These are phyloP conservation scores for Paraphoma chrysanthemicola DNA, from an alignment of 2,329 filamentous ascomycete genomes.

Conservation along the genomic window DNA sequence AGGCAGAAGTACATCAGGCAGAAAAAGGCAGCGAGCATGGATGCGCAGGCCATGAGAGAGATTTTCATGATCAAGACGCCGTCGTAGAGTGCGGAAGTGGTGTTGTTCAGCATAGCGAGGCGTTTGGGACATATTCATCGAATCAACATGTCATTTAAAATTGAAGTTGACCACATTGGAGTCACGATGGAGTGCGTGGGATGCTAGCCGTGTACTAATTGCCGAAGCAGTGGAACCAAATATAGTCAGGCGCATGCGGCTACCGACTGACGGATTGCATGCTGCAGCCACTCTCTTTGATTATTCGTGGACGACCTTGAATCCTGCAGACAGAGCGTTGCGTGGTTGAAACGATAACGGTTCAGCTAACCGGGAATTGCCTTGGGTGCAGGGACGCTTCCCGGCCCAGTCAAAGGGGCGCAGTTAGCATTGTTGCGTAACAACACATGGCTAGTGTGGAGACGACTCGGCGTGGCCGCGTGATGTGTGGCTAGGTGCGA, in stretches of 20 bases:
- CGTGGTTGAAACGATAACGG: no score
- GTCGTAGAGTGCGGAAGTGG: constrained; percentile 17
- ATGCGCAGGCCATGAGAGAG: constrained; percentile 83
- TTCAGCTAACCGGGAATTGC: no score
- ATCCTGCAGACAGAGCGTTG: no score
- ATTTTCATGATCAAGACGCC: constrained; percentile 49
- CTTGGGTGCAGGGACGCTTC: neutral
- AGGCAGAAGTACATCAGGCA: constrained; percentile 85
- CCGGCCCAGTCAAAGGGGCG: constrained; percentile 2
- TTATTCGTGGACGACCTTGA: no score
- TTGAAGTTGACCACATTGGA: neutral
- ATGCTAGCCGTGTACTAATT: no score
- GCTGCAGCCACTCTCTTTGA: no score
- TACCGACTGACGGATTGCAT: no score
- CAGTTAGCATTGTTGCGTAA: constrained; percentile 14
- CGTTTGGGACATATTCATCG: constrained; percentile 20
- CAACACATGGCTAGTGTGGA: neutral
- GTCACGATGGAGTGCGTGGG: no score
- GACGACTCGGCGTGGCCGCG: neutral
- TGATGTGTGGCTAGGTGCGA: neutral
- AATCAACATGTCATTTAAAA: neutral
- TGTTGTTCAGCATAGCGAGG: constrained; percentile 39
- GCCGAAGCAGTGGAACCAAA: no score
- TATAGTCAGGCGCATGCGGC: no score
- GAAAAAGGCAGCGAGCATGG: constrained; percentile 83